These are phyloP conservation scores for Trifolium pratense DNA, from an alignment of 306 rosid genomes.

Conservation along the genomic window DNA sequence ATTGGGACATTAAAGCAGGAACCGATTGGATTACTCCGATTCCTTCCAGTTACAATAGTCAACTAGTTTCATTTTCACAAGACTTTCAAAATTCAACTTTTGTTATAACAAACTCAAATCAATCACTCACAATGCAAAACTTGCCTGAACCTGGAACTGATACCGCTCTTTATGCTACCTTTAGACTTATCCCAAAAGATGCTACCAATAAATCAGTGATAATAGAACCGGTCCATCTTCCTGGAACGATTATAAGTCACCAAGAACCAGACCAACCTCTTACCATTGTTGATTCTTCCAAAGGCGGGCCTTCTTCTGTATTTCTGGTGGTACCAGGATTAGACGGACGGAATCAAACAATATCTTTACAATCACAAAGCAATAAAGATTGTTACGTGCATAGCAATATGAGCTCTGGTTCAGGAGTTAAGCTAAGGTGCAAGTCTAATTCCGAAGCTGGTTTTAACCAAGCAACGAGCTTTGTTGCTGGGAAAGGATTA, in stretches of 20 bases:
- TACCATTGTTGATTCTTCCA: conserved; percentile 46
- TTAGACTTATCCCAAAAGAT: conserved; percentile 62
- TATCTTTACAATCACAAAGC: conserved; percentile 67
- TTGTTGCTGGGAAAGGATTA: conserved; percentile 51
- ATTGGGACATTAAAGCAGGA: no score
- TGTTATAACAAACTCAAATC: conserved; percentile 60
- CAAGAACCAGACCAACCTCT: conserved; percentile 57
- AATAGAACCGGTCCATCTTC: conserved; percentile 75
- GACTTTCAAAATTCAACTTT: conserved; percentile 42
- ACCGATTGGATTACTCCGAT: no score
- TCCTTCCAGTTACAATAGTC: no score
- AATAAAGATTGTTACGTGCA: conserved; percentile 63
- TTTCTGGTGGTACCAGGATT: conserved; percentile 67
- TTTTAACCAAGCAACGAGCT: conserved; percentile 68
- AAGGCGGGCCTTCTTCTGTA: conserved; percentile 37
- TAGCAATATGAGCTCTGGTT: conserved; percentile 37
- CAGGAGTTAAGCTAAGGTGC: conserved; percentile 65
- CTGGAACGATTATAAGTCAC: conserved; percentile 68
- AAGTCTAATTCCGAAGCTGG: conserved; percentile 36
- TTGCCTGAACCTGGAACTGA: conserved; percentile 62
- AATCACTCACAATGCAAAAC: conserved; percentile 55
- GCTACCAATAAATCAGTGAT: conserved; percentile 48
- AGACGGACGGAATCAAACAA: conserved; percentile 58
- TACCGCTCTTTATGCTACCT: conserved; percentile 57
- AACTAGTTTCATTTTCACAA: conserved; percentile 64